Base-by-base conservation (phyloP, 1,139 yeast species). In the Scheffersomyces quercinus region DNA sequence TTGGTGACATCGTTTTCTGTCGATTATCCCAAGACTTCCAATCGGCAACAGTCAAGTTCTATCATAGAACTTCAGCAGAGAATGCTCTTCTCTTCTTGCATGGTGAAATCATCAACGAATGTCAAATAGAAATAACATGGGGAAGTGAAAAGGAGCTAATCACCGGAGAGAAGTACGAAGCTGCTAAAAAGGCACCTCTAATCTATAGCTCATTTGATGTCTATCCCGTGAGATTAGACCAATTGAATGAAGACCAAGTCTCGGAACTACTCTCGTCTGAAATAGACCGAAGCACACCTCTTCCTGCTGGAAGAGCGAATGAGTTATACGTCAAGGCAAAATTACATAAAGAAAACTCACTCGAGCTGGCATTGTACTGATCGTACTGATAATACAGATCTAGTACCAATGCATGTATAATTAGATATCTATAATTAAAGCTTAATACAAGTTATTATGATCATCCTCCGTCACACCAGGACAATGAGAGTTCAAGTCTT, bases 391-490 rank as follows among this genome's bases (percentile, higher is more conserved):
- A 13, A 3, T 29, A 35, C 28, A 13, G n/a, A 12, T 33, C 26
- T 31, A 6, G 35, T 11, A 31, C 20, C 20, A 31, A 13, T 31
- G 35, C 10, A 14, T 31, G 12, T 31, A 14, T 31, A 31, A 14
- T 20, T 14, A 31, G 15, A 10, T 31, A 31, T 31, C 5, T 28
- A 33, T 32, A 29, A 42, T 20, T 43, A 28, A 29, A 29, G 16
- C 10, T 13, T 20, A 15, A 39, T 37, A 15, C 32, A 26, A 35
- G 14, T 37, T 7, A 20, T 20, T 20, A 45, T 77, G 82, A 38
- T 68, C 80, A 11, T 59, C 68, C 46, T 72, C 75, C 3, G 51
- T 44, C 1, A 56, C 44, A 0, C 83, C 83, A 2, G 82, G 82
- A 52, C 83, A 79, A 41, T 62, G 55, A 5, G 50, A 51, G n/a